Evolutionary conservation across 2,329 filamentous ascomycete species (phyloP).

Genomic region (Endothia cerciana): DNA sequence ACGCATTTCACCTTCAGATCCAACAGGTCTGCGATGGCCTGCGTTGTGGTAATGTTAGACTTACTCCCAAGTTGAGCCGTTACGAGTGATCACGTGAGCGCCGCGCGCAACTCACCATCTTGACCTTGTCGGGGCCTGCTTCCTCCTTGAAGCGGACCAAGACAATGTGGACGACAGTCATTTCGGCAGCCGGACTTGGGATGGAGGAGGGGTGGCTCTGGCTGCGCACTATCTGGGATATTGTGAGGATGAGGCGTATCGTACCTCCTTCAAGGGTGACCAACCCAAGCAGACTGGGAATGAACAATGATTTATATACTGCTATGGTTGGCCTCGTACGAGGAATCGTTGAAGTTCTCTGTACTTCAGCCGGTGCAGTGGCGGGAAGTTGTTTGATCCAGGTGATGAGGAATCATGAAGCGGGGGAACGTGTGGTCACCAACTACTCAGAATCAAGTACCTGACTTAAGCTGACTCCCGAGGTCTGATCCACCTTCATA

Average conservation of each 20-base stretch:
- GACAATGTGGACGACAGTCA: conserved; percentile 69
- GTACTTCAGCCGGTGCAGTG: background rate
- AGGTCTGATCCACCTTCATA: background rate
- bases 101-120: conserved; percentile 53
- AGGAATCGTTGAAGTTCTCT: background rate
- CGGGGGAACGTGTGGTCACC: too few relatives aligned
- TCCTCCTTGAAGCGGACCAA: conserved; percentile 66
- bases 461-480: too few relatives aligned
- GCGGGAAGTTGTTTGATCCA: background rate
- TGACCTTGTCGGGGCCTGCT: conserved; percentile 51
- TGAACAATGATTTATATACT: too few relatives aligned
- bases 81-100: too few relatives aligned
- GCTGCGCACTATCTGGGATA: background rate
- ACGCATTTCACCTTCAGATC: conserved; percentile 62
- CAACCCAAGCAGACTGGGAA: too few relatives aligned
- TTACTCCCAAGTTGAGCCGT: too few relatives aligned
- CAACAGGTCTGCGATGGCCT: conserved; percentile 44
- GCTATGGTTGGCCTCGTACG: background rate
- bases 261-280: too few relatives aligned
- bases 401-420: background rate
- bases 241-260: background rate
- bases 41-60: background rate
- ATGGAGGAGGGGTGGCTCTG: background rate
- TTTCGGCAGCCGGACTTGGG: conserved; percentile 38
- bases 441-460: too few relatives aligned